Evolutionary conservation across 1,139 yeast species (phyloP), one percentile per base, ranked within the genome.

Genomic region (Debaryomyces sp.): DNA sequence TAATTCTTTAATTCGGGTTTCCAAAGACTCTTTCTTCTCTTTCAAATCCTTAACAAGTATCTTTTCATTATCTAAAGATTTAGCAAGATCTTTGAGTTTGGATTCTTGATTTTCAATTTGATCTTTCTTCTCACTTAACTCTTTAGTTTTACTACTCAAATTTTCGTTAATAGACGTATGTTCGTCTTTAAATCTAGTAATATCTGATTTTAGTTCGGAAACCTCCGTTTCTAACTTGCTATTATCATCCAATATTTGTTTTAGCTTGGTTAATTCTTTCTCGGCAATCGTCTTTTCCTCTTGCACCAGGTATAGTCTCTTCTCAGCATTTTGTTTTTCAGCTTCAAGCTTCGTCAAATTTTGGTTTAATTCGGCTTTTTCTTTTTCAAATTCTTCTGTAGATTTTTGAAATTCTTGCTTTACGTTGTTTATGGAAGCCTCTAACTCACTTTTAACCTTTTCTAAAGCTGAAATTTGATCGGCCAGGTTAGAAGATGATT

Each of bases 1-100:
- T 27, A 53, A 43, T 9, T 41, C 43, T 9, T 32, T 38, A 17
- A 51, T 29, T 38, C 51, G 50, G 7, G 45, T 48, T 34, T 51
- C 49, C 23, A 53, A 41, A 9, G 33, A 36, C 10, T 41, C 38
- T 38, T 24, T 43, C 18, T 46, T 41, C 17, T 38, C 27, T 17
- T 24, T 24, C 13, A 46, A 32, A 18, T 32, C 24, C 10, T 26
- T 15, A 12, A 38, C 21, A 17, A 17, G 24, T 7, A 13, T 23
- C 32, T 38, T 38, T 24, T 37, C 38, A 10, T 38, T 22, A 8
- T 38, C 29, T 12, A 44, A 32, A 2, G 42, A 30, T 10, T 13
- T 12, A 7, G 17, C 22, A 30, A 41, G 43, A 12, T 22, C 36
- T 6, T 30, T 10, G 13, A 41, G 23, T 13, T 41, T 21, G 18